These are phyloP conservation scores for Capsicum pubescens DNA, from an alignment of 257 asterid genomes.

Conservation along the genomic window DNA sequence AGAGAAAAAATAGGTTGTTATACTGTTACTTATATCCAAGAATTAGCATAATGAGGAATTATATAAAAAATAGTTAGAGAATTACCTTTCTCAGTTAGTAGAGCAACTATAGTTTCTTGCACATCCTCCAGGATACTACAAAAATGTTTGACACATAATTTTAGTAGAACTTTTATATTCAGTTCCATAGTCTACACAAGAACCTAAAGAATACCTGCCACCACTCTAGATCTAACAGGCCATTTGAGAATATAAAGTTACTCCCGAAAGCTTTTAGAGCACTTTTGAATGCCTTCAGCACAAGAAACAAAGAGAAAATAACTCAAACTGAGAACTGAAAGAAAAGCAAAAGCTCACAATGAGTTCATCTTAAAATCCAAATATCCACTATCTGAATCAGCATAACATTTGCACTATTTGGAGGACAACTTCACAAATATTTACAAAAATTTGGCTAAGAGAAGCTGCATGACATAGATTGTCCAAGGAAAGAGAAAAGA, in stretches of 20 bases:
- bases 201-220: slow-evolving; percentile 64
- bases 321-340: slow-evolving; percentile 28
- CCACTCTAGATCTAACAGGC: slow-evolving; percentile 96
- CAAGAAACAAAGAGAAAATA: slow-evolving; percentile 24
- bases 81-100: slow-evolving; percentile 78
- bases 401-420: background rate
- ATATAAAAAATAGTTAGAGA: background rate
- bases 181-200: slow-evolving; percentile 14
- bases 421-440: background rate
- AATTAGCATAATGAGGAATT: slow-evolving; percentile 6
- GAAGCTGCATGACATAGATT: no score
- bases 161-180: slow-evolving; percentile 27
- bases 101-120: slow-evolving; percentile 75
- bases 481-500: no score
- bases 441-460: no score
- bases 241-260: slow-evolving; percentile 92
- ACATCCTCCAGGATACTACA: slow-evolving; percentile 83
- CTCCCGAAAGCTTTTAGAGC: slow-evolving; percentile 74
- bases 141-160: slow-evolving; percentile 11
- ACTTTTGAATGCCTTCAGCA: slow-evolving; percentile 61
- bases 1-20: background rate
- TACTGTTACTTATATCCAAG: background rate
- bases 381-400: background rate
- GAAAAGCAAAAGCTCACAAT: background rate
- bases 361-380: background rate